phyloP scores from a whole-genome alignment of 495 filamentous ascomycete genomes.

The Penicillium bialowiezense region DNA sequence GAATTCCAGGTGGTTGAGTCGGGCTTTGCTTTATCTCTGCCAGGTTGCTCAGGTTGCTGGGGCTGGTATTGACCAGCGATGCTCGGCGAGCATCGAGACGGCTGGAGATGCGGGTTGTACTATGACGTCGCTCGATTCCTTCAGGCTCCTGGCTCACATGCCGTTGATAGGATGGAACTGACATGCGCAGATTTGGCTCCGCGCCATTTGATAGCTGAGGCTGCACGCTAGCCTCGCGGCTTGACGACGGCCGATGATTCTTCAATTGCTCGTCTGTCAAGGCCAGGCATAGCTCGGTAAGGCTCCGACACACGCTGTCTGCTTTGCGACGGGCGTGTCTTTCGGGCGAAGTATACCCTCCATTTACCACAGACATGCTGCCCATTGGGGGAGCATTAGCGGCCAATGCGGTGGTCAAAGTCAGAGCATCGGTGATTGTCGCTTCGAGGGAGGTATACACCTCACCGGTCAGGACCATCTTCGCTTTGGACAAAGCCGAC shows the following conservation, averaged over 20 bases:
- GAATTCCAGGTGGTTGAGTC: constrained; percentile 26
- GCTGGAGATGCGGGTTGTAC: constrained; percentile 63
- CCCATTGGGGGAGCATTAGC: constrained; percentile 63
- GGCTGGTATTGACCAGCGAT: constrained; percentile 52
- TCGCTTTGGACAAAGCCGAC: constrained; percentile 75
- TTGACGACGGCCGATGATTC: constrained; percentile 24
- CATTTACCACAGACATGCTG: constrained; percentile 53
- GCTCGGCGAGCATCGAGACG: constrained; percentile 71
- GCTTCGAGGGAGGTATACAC: constrained; percentile 79
- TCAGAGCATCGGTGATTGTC: constrained; percentile 76
- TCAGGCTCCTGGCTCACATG: constrained; percentile 46
- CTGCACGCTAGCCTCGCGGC: constrained; percentile 22
- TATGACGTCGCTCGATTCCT: constrained; percentile 29
- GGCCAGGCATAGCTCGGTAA: constrained; percentile 90
- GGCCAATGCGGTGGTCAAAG: constrained; percentile 71
- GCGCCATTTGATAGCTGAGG: constrained; percentile 26
- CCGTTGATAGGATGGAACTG: constrained; percentile 32
- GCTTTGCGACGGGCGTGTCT: constrained; percentile 83
- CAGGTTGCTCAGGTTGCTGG: constrained; percentile 8
- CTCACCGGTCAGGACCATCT: constrained; percentile 60
- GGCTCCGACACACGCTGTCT: constrained; percentile 85
- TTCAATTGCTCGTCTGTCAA: constrained; percentile 55
- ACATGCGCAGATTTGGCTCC: constrained; percentile 30
- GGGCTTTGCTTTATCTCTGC: constrained; percentile 21
- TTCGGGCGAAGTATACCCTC: constrained; percentile 56